Evolutionary conservation across 352 stramenopile genomes (phyloP).

Genomic region (Globisporangium camurandrum): DNA sequence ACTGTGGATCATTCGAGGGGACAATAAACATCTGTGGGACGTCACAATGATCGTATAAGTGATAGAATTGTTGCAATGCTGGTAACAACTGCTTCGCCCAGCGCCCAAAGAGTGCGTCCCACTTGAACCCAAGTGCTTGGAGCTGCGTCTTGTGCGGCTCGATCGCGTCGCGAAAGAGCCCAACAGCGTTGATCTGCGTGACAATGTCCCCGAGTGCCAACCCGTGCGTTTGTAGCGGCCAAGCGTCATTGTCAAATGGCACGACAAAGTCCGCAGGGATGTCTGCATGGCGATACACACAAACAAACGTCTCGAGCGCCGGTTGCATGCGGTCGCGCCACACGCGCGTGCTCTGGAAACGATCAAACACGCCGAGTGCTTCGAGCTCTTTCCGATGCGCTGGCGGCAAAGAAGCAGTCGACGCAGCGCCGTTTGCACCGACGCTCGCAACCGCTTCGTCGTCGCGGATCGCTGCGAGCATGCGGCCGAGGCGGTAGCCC

Average conservation of each 20-base stretch:
- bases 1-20: constrained; percentile 55
- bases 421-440: too few relatives aligned
- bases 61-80: constrained; percentile 68
- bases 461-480: constrained; percentile 13
- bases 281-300: constrained; percentile 24
- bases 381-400: constrained; percentile 16
- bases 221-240: constrained; percentile 31
- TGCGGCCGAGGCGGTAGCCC: constrained; percentile 16
- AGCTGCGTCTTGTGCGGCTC: constrained; percentile 24
- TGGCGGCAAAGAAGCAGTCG: too few relatives aligned
- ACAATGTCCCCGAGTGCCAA: constrained; percentile 54
- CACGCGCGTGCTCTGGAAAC: constrained; percentile 13
- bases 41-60: constrained; percentile 80
- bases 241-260: constrained; percentile 28
- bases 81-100: constrained; percentile 45
- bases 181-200: constrained; percentile 26
- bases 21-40: constrained; percentile 88
- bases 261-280: constrained; percentile 52
- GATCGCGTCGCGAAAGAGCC: constrained; percentile 39
- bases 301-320: constrained; percentile 23
- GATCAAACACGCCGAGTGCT: constrained; percentile 35
- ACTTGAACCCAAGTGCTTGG: constrained; percentile 46
- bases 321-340: constrained; percentile 37
- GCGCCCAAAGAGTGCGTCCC: constrained; percentile 50
- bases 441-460: not conserved